Conservation (phyloP, 2,329 filamentous ascomycete species). For the Colletotrichum echinochloae region DNA sequence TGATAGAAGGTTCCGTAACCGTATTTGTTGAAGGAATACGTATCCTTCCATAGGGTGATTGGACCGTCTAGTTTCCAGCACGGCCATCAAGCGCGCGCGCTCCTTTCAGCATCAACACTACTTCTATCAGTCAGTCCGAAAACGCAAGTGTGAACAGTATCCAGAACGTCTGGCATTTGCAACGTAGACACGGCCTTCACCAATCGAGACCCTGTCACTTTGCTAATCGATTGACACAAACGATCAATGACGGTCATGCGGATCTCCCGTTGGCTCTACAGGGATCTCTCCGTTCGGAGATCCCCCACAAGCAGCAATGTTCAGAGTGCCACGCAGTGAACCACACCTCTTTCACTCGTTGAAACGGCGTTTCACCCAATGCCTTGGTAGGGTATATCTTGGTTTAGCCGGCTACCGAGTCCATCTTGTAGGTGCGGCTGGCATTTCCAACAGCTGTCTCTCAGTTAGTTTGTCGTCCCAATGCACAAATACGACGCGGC, state of each 20-base stretch:
- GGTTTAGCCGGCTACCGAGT: neutral
- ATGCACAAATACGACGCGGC: neutral
- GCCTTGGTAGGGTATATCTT: neutral
- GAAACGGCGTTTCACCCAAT: constrained; percentile 36
- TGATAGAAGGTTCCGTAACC: neutral
- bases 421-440: neutral
- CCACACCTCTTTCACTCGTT: constrained; percentile 3
- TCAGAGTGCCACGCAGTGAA: neutral
- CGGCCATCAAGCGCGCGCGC: constrained; percentile 7
- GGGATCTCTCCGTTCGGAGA: constrained; percentile 11
- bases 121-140: neutral
- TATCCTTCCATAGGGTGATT: neutral
- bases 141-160: neutral
- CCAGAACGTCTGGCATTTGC: neutral
- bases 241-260: neutral
- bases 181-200: neutral
- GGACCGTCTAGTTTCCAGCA: neutral
- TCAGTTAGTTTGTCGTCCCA: constrained; percentile 12
- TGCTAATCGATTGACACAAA: neutral
- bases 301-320: constrained; percentile 1
- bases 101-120: neutral
- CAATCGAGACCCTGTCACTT: too few relatives aligned
- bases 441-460: neutral
- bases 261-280: constrained; percentile 25
- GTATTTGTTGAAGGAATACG: too few relatives aligned